Conservation (phyloP, 768 basidiomycete species). For the Pisolithus microcarpus region DNA sequence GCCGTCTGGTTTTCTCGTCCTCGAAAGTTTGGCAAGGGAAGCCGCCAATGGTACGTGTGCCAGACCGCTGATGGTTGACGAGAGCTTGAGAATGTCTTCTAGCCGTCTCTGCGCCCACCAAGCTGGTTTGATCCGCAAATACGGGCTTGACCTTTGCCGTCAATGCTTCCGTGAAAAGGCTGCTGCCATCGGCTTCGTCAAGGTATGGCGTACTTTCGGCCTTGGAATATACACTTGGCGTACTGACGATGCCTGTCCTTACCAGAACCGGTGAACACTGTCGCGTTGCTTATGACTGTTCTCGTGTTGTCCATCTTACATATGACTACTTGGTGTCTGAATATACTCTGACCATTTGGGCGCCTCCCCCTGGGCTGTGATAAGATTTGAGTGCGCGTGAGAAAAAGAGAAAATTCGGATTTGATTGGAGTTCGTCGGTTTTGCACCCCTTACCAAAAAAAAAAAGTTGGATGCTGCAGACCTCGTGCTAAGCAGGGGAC, state of each 20-base stretch:
- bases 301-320: too few relatives aligned
- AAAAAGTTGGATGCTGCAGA: too few relatives aligned
- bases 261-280: too few relatives aligned
- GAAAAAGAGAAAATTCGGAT: too few relatives aligned
- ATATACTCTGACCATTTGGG: too few relatives aligned
- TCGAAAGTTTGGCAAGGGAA: conserved; percentile 91
- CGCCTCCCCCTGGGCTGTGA: too few relatives aligned
- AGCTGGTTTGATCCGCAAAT: conserved; percentile 96
- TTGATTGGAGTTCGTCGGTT: too few relatives aligned
- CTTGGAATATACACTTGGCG: conserved; percentile 33
- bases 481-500: too few relatives aligned
- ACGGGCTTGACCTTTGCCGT: conserved; percentile 94
- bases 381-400: too few relatives aligned
- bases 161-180: conserved; percentile 98
- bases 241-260: neutral
- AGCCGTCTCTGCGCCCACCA: conserved; percentile 97
- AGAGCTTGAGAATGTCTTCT: neutral
- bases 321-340: too few relatives aligned
- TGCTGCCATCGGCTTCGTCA: conserved; percentile 86
- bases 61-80: neutral
- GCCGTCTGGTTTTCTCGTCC: conserved; percentile 97
- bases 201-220: conserved; percentile 43
- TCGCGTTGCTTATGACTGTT: too few relatives aligned
- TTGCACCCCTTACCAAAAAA: too few relatives aligned
- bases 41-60: conserved; percentile 78